These are phyloP conservation scores for Psilocybe sp. DNA, from an alignment of 768 basidiomycete genomes.

Conservation along the genomic window DNA sequence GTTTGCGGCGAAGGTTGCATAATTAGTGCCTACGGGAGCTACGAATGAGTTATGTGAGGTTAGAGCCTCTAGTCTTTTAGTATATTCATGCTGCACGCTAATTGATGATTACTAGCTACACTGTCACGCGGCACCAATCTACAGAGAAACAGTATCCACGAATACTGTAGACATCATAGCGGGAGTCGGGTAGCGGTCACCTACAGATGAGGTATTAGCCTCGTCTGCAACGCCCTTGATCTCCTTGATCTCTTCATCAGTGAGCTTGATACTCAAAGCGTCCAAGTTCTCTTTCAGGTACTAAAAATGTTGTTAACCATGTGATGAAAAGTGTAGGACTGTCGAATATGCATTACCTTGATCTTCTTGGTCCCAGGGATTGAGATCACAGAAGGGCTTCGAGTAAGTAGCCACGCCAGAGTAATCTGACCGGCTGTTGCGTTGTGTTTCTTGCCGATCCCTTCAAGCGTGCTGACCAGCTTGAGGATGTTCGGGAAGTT, in stretches of 20 bases:
- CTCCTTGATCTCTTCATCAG: conserved; percentile 28
- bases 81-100: no score
- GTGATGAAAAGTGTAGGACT: no score
- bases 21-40: no score
- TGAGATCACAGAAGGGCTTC: conserved; percentile 44
- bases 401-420: conserved; percentile 48
- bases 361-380: conserved; percentile 45
- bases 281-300: conserved; percentile 41
- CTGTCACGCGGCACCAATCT: no score
- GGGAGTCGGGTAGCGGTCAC: conserved; percentile 29
- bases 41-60: no score
- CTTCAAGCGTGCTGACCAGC: conserved; percentile 34
- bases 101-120: no score
- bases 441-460: conserved; percentile 34
- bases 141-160: conserved; percentile 21
- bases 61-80: no score
- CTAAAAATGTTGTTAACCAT: conserved; percentile 6
- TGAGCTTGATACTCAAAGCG: conserved; percentile 27
- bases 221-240: conserved; percentile 30
- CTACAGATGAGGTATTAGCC: conserved; percentile 23
- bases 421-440: conserved; percentile 44
- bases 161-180: conserved; percentile 18
- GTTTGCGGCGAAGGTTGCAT: no score
- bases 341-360: conserved; percentile 6
- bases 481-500: conserved; percentile 47